Conservation (phyloP, 2,329 filamentous ascomycete species). For the Fusarium succisae region DNA sequence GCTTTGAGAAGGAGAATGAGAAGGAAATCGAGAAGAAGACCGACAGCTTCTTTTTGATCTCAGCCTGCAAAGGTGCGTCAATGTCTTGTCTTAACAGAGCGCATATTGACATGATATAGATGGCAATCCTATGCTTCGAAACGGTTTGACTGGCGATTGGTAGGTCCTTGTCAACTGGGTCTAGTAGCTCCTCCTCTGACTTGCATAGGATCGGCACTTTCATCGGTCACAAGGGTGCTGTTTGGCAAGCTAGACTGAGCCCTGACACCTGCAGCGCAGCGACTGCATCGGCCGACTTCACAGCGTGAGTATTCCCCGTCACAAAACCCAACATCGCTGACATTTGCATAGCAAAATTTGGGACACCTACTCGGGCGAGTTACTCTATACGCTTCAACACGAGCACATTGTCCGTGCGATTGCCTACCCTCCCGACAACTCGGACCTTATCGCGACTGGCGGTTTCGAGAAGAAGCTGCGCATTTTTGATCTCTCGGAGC, state of each 20-base stretch:
- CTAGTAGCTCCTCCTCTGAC: slow-evolving; percentile 22
- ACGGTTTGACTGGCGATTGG: slow-evolving; percentile 96
- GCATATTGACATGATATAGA: slow-evolving; percentile 62
- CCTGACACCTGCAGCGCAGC: slow-evolving; percentile 88
- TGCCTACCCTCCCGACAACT: slow-evolving; percentile 84
- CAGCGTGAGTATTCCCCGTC: slow-evolving; percentile 69
- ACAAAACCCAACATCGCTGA: slow-evolving; percentile 30
- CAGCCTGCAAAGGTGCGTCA: slow-evolving; percentile 82
- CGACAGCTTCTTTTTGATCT: slow-evolving; percentile 91
- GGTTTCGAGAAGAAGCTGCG: slow-evolving; percentile 97
- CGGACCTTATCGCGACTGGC: slow-evolving; percentile 89
- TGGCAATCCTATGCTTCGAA: slow-evolving; percentile 97
- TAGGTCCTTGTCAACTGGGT: slow-evolving; percentile 49
- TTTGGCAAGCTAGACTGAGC: slow-evolving; percentile 94
- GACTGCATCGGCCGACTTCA: slow-evolving; percentile 95
- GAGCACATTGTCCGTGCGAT: slow-evolving; percentile 95
- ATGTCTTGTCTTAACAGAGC: slow-evolving; percentile 11
- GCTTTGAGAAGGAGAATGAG: slow-evolving; percentile 81
- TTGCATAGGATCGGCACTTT: slow-evolving; percentile 89
- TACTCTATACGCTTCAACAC: slow-evolving; percentile 86
- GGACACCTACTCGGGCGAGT: slow-evolving; percentile 95
- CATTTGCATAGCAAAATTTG: slow-evolving; percentile 81
- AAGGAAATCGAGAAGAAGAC: slow-evolving; percentile 67
- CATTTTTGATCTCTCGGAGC: slow-evolving; percentile 84
- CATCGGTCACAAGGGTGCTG: slow-evolving; percentile 96